Conservation (phyloP, 768 basidiomycete genomes). For the Lentinula guzmanii region DNA sequence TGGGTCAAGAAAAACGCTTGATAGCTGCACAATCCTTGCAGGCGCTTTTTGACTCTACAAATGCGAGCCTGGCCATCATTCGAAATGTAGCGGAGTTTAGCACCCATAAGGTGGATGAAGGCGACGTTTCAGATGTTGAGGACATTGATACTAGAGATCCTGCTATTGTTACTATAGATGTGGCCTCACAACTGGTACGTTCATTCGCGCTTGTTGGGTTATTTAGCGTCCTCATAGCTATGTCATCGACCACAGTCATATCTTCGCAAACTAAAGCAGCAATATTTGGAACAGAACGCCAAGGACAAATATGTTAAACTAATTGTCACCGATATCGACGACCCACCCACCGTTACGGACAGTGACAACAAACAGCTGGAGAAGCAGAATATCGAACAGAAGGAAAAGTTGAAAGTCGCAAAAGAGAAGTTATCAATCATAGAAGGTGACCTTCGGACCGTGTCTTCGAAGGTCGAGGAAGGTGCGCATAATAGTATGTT, state of each 20-base stretch:
- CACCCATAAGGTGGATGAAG: conserved; percentile 26
- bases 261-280: conserved; percentile 79
- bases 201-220: neutral
- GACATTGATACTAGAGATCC: conserved; percentile 41
- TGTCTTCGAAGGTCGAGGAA: conserved; percentile 66
- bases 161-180: conserved; percentile 49
- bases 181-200: conserved; percentile 57
- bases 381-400: conserved; percentile 61
- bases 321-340: conserved; percentile 80
- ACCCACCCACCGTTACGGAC: conserved; percentile 73
- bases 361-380: conserved; percentile 71
- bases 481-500: conserved; percentile 27
- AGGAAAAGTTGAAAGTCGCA: conserved; percentile 55
- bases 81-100: conserved; percentile 30
- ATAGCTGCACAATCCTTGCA: conserved; percentile 25
- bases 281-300: conserved; percentile 85
- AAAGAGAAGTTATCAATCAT: conserved; percentile 60
- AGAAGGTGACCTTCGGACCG: conserved; percentile 52
- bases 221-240: neutral
- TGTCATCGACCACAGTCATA: conserved; percentile 47
- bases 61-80: conserved; percentile 30
- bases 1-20: conserved; percentile 20
- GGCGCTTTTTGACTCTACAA: conserved; percentile 21
- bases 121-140: conserved; percentile 30
- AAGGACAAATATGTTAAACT: conserved; percentile 85